Evolutionary conservation across 192 early-diverging fungal genomes (phyloP), one percentile per base, ranked within the genome.

Genomic region (Coemansia sp.): DNA sequence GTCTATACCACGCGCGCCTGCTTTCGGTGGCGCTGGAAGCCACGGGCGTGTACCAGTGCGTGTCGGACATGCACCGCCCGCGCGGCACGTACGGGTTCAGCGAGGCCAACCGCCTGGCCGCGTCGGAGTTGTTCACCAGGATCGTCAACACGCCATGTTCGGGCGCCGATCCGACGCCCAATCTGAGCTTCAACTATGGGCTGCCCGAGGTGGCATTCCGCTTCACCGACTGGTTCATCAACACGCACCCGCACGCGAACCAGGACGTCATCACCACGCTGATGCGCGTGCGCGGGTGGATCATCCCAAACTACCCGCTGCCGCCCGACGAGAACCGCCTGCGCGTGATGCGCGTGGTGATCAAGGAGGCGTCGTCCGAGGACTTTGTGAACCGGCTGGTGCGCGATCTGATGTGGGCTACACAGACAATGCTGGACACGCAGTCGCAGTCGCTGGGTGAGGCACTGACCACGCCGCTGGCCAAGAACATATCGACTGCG

Each of bases 241-340:
- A 63, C 6, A 42, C 65, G 34, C 60, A 84, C 30, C 81, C 81
- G 0, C 55, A 46, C 4, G 82, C 80, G n/a, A 79, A 71, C 48
- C 83, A 88, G 79, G 82, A 79, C 50, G 78, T 80, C 23, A 50
- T 88, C 21, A 70, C 83, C 11, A 73, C 68, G 21, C 60, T 82
- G 50, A 62, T 88, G 31, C 84, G 81, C 32, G 80, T 83, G 36
- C 80, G 80, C 38, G 84, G 85, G 8, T 90, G 87, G 87, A 86
- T 90, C 54, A 83, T 90, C 2, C 87, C 87, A 49, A 84, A 84
- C 38, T 90, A 90, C 55, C 76, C 82, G n/a, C 75, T 89, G 63
- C 82, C 87, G 0, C 81, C 79, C 4, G 35, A 72, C 35, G 51
- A 59, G 0, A 67, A 75, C 45, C 35, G 55, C 8, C 54, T 79